Evolutionary conservation across 106 monocot genomes (phyloP).

Genomic region (Acanthochlamys bracteata): DNA sequence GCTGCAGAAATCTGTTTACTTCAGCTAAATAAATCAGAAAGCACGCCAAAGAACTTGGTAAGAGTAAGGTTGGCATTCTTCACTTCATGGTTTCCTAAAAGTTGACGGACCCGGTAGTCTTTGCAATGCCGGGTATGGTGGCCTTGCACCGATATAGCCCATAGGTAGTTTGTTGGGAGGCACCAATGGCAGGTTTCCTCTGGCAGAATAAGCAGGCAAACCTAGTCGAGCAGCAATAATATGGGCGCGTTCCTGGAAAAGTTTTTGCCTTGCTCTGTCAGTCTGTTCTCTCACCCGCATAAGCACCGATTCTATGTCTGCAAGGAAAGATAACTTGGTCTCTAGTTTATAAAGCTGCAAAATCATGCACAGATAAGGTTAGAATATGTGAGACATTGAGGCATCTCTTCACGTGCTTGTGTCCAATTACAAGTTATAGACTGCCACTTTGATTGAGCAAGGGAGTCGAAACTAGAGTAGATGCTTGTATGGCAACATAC

Average conservation of each 20-base stretch:
- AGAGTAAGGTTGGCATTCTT: too few species aligned
- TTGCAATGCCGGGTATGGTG: constrained; percentile 27
- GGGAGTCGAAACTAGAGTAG: too few species aligned
- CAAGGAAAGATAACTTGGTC: constrained; percentile 52
- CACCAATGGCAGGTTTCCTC: constrained; percentile 20
- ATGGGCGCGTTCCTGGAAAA: constrained; percentile 60
- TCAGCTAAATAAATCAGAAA: too few species aligned
- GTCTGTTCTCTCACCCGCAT: constrained; percentile 61
- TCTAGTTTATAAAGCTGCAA: constrained; percentile 83
- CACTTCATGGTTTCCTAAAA: constrained; percentile 40
- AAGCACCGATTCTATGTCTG: constrained; percentile 52
- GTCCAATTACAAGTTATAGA: too few species aligned
- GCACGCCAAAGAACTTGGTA: too few species aligned
- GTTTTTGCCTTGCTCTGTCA: constrained; percentile 65
- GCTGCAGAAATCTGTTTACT: too few species aligned
- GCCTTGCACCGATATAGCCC: constrained; percentile 23
- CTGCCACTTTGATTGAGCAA: too few species aligned
- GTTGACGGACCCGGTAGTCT: constrained; percentile 37
- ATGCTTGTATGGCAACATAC: too few species aligned
- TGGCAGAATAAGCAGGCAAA: constrained; percentile 25
- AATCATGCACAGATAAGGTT: not conserved
- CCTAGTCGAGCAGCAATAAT: constrained; percentile 80
- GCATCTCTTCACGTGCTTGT: not conserved
- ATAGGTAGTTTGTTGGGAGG: constrained; percentile 21
- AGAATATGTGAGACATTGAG: not conserved